Evolutionary conservation across 768 basidiomycete genomes (phyloP).

Genomic region (Phaffia australis): DNA sequence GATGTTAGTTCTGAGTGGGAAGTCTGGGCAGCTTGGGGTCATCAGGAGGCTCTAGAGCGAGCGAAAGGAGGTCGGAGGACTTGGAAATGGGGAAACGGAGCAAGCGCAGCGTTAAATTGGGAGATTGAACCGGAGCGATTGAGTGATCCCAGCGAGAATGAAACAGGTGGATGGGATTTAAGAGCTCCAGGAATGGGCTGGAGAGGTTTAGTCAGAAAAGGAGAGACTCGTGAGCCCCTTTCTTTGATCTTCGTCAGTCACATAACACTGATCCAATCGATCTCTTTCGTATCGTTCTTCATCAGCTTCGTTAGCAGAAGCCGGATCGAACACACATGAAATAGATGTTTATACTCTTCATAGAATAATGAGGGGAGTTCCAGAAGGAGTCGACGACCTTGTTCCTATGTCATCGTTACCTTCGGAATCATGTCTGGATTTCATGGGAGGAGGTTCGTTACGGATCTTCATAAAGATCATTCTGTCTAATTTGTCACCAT

Average conservation of each 20-base stretch:
- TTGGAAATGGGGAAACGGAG: slow-evolving; percentile 57
- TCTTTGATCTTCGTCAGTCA: not conserved
- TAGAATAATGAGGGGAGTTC: slow-evolving; percentile 68
- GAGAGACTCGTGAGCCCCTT: slow-evolving; percentile 55
- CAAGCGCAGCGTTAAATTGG: slow-evolving; percentile 31
- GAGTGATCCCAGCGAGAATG: slow-evolving; percentile 21
- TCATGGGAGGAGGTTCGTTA: slow-evolving; percentile 79
- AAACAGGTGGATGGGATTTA: slow-evolving; percentile 38
- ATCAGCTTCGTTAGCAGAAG: not conserved
- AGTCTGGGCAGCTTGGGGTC: slow-evolving; percentile 65
- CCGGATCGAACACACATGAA: slow-evolving; percentile 7
- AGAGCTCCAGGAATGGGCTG: slow-evolving; percentile 57
- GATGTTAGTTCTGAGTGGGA: slow-evolving; percentile 69
- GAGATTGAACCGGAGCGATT: not conserved
- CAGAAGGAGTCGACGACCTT: slow-evolving; percentile 75
- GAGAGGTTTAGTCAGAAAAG: slow-evolving; percentile 58
- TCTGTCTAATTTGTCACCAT: not conserved
- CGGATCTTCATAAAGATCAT: not conserved
- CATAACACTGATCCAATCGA: not conserved
- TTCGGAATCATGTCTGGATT: slow-evolving; percentile 86
- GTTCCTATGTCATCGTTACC: slow-evolving; percentile 69
- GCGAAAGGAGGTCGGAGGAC: slow-evolving; percentile 30
- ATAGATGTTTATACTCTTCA: slow-evolving; percentile 53
- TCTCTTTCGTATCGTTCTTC: not conserved
- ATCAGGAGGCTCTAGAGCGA: not conserved